Conservation (phyloP, 192 early-diverging fungal genomes). For the Rhizoclosmatium sp. region DNA sequence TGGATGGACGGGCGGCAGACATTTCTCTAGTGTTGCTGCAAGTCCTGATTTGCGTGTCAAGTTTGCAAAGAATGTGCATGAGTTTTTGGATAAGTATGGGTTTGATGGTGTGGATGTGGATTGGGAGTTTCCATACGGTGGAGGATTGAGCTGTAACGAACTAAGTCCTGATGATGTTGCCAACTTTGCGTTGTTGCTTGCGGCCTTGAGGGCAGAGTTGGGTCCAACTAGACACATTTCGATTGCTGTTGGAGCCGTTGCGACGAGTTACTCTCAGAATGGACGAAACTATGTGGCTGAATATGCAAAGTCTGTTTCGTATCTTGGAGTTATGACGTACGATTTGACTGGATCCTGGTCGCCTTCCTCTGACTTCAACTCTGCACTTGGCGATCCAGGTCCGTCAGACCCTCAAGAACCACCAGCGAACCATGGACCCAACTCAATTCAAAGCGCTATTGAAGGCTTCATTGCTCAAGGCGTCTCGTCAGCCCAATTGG, state of each 20-base stretch:
- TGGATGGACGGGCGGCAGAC: constrained; percentile 29
- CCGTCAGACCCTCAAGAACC: no score
- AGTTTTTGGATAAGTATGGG: constrained; percentile 28
- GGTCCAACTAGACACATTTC: constrained; percentile 15
- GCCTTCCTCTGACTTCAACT: constrained; percentile 11
- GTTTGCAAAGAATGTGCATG: constrained; percentile 15
- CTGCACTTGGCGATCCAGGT: constrained; percentile 3
- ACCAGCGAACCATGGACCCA: no score
- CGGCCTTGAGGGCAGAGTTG: constrained; percentile 17
- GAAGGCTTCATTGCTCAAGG: not conserved
- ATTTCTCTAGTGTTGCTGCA: constrained; percentile 30
- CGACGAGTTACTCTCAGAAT: not conserved
- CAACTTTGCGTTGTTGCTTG: constrained; percentile 20
- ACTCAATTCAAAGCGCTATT: not conserved
- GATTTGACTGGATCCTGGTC: constrained; percentile 19
- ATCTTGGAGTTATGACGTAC: constrained; percentile 24
- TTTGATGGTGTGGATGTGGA: constrained; percentile 44
- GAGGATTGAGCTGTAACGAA: not conserved
- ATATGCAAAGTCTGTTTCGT: not conserved
- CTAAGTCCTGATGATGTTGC: not conserved
- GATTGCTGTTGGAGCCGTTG: not conserved
- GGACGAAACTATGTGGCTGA: not conserved
- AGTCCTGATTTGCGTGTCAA: not conserved
- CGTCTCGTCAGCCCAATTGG: constrained; percentile 5
- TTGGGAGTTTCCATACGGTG: constrained; percentile 34